Percentiles rank a stretch among this genome's conserved stretches.
These are phyloP conservation scores for Phytophthora meadii DNA, from an alignment of 352 stramenopile genomes.

Conservation along the genomic window DNA sequence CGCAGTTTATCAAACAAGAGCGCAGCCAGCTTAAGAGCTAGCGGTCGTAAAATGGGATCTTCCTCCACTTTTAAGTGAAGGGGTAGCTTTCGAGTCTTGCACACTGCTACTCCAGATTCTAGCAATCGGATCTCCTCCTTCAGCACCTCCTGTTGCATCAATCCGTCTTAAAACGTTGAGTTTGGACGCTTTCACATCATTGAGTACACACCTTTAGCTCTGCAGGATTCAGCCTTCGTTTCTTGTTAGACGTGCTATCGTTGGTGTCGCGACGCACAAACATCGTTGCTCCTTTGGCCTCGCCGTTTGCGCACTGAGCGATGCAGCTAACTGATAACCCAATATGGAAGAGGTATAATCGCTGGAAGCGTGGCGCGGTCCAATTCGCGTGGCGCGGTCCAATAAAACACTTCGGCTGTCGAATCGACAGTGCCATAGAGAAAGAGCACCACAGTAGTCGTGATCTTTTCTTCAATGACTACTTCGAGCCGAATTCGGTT, in stretches of 20 bases:
- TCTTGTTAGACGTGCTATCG: conserved; percentile 8
- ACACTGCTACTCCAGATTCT: conserved; percentile 25
- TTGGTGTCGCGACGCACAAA: not conserved
- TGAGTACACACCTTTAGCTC: conserved; percentile 17
- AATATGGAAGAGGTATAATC: conserved; percentile 1
- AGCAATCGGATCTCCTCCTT: conserved; percentile 22
- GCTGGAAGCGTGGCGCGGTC: conserved; percentile 14
- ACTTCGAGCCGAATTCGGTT: conserved; percentile 86
- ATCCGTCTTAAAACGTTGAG: not conserved
- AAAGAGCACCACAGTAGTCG: conserved; percentile 11
- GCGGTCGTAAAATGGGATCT: conserved; percentile 21
- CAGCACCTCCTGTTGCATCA: conserved; percentile 15
- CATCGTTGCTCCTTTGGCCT: not conserved
- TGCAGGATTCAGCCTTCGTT: conserved; percentile 13
- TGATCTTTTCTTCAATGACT: conserved; percentile 18
- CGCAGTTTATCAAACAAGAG: conserved; percentile 19
- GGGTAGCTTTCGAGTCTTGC: conserved; percentile 15
- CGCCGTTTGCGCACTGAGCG: conserved; percentile 5
- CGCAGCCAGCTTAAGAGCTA: conserved; percentile 11
- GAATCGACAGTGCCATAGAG: not conserved
- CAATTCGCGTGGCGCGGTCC: conserved; percentile 24
- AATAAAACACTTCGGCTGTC: conserved; percentile 10
- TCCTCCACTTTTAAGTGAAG: conserved; percentile 10
- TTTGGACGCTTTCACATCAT: too few species aligned
- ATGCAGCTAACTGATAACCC: not conserved